Evolutionary conservation across 2,329 filamentous ascomycete species (phyloP).

Genomic region (Teratosphaeria epicoccoides): DNA sequence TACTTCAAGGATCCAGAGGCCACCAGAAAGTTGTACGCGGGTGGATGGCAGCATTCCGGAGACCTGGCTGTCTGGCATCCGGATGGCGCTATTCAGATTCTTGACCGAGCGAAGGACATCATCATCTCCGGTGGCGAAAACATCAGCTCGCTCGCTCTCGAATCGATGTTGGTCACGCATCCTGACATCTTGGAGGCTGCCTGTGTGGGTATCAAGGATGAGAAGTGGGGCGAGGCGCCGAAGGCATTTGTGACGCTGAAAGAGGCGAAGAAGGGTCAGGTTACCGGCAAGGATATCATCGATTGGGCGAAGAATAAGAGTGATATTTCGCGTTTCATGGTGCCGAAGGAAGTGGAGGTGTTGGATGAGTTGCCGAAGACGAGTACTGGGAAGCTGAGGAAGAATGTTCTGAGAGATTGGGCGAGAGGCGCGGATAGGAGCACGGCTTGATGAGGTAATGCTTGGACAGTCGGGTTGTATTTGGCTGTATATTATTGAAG

Average conservation of each 20-base stretch:
- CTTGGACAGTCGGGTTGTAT: no score
- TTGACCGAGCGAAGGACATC: constrained; percentile 92
- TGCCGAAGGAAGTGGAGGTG: constrained; percentile 60
- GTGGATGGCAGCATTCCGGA: constrained; percentile 77
- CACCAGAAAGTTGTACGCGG: constrained; percentile 75
- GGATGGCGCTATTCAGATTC: constrained; percentile 82
- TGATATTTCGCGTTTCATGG: constrained; percentile 85
- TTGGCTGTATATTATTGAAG: no score
- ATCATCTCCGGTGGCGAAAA: constrained; percentile 98
- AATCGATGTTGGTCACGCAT: constrained; percentile 80
- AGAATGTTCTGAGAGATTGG: constrained; percentile 86
- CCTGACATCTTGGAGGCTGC: constrained; percentile 84
- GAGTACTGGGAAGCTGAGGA: constrained; percentile 90
- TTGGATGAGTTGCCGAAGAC: constrained; percentile 90
- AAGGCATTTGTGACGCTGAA: constrained; percentile 86
- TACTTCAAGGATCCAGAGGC: constrained; percentile 88
- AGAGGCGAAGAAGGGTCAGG: constrained; percentile 40
- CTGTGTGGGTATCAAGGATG: constrained; percentile 76
- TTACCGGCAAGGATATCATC: constrained; percentile 62
- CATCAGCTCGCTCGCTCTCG: constrained; percentile 85
- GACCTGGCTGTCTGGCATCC: constrained; percentile 89
- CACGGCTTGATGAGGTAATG: constrained; percentile 3
- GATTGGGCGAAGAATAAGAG: constrained; percentile 74
- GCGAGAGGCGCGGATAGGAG: constrained; percentile 46
- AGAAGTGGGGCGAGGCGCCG: constrained; percentile 90